Evolutionary conservation across 495 filamentous ascomycete genomes (phyloP), one percentile per base, ranked within the genome.

Genomic region (Podospora pseudoanserina): DNA sequence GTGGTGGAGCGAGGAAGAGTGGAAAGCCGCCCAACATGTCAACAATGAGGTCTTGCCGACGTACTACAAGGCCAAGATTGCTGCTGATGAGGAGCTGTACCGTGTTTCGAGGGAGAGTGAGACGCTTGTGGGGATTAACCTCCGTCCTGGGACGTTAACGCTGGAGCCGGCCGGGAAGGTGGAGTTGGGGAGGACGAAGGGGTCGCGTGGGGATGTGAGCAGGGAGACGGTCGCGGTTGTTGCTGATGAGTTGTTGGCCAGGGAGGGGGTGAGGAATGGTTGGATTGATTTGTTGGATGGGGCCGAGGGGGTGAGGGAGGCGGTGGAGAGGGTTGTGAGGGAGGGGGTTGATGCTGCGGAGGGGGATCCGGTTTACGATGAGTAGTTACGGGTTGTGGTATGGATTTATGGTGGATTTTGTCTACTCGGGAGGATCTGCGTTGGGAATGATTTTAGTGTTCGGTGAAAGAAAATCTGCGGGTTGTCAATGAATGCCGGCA

Each of bases 11-110:
- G 86, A 88, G 20, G 84, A 82, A 18, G 79, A 83, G 32, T 90
- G 88, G 85, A 77, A 77, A 1, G 72, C 75, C 4, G 78, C 85
- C 0, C 75, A 83, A 18, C 75, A 85, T 63, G 77, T 80, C 11
- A 90, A 88, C 73, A 76, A 78, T 13, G 84, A 83, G 27, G 73
- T 84, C 0, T 79, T 92, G 4, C 83, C 87, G 58, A 80, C 78
- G 2, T 95, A 95, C 76, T 88, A 86, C 72, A 81, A 89, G 64
- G 92, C 92, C 61, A 95, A 94, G 77, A 73, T 90, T 3, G 88
- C 86, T 15, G 90, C 91, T 1, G 92, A 96, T 75, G 87, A 92
- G 77, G 87, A 83, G 57, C 79, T 94, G 68, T 90, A 88, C 66
- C 83, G 85, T 7, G 80, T 84, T 6, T 71, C 82, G 49, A 81